These are phyloP conservation scores for Chaetomium cochliodes DNA, from an alignment of 495 filamentous ascomycete genomes.

Conservation along the genomic window DNA sequence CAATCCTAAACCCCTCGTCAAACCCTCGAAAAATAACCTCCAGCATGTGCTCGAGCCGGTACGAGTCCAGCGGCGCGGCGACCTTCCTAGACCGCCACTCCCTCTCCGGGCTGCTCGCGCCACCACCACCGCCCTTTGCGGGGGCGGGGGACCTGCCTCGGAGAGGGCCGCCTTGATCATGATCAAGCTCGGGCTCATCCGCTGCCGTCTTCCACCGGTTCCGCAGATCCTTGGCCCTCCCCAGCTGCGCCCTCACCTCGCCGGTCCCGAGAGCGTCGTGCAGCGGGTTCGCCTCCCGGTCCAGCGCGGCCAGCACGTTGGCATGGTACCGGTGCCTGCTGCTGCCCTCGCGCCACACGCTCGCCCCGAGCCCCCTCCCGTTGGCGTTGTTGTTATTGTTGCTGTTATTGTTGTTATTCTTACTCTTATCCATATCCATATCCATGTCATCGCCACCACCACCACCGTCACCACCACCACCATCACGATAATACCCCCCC, in stretches of 20 bases:
- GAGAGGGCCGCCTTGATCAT: slow-evolving; percentile 16
- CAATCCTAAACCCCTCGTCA: slow-evolving; percentile 37
- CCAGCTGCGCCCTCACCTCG: slow-evolving; percentile 49
- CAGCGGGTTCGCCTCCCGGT: slow-evolving; percentile 51
- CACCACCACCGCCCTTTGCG: neutral
- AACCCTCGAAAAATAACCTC: slow-evolving; percentile 43
- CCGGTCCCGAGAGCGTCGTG: slow-evolving; percentile 50
- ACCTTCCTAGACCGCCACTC: slow-evolving; percentile 22
- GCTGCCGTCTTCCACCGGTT: slow-evolving; percentile 67
- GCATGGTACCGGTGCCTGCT: slow-evolving; percentile 62
- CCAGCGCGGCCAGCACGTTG: slow-evolving; percentile 59
- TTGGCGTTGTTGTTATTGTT: neutral
- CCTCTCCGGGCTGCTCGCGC: slow-evolving; percentile 28
- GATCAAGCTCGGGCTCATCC: slow-evolving; percentile 42
- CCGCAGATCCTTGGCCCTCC: slow-evolving; percentile 60
- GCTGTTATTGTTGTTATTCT: neutral
- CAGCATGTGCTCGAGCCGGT: slow-evolving; percentile 58
- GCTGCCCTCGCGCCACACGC: neutral
- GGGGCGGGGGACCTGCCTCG: slow-evolving; percentile 15
- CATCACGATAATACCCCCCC: neutral
- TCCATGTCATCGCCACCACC: neutral
- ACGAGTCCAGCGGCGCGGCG: slow-evolving; percentile 48
- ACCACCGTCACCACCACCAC: neutral
- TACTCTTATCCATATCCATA: too few species aligned
- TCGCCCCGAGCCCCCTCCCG: neutral